A percentile compares a stretch with the other conserved stretches of the same genome.
Evolutionary conservation across 2,329 filamentous ascomycete genomes (phyloP).

Genomic region (Hymenoscyphus linearis): DNA sequence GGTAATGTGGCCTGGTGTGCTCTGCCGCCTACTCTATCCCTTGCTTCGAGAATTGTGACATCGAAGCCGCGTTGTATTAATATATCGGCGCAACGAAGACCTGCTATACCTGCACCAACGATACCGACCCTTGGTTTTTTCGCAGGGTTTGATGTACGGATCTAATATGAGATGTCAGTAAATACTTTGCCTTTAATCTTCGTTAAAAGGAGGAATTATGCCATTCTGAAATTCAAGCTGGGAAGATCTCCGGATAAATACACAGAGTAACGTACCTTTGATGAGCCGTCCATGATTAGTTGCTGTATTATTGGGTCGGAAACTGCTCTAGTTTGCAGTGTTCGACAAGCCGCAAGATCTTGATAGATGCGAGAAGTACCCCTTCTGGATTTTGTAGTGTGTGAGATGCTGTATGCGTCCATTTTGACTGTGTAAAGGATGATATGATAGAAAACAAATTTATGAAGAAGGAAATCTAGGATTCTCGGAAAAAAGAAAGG

Average conservation of each 20-base stretch:
- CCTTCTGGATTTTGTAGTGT: constrained; percentile 22
- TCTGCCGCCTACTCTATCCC: constrained; percentile 48
- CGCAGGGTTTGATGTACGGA: neutral
- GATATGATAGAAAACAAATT: neutral
- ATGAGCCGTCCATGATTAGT: constrained; percentile 12
- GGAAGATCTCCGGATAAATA: neutral
- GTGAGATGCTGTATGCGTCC: constrained; percentile 22
- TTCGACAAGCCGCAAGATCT: constrained; percentile 21
- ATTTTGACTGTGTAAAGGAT: constrained; percentile 6
- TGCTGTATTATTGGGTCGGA: constrained; percentile 9
- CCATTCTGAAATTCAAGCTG: neutral
- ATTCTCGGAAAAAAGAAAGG: no score
- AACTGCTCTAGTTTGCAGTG: constrained; percentile 1
- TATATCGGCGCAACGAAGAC: constrained; percentile 51
- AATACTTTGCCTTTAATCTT: neutral
- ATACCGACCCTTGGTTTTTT: constrained; percentile 34
- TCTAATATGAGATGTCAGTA: constrained; percentile 1
- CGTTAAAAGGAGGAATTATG: neutral
- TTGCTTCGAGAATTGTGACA: constrained; percentile 53
- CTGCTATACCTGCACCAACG: constrained; percentile 52
- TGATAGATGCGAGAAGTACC: constrained; percentile 22
- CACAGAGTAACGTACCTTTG: constrained; percentile 13
- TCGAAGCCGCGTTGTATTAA: constrained; percentile 46
- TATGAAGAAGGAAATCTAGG: neutral
- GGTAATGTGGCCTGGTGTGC: constrained; percentile 24